These are phyloP conservation scores for Xylogone sp. DNA, from an alignment of 2,329 filamentous ascomycete species.

Conservation along the genomic window DNA sequence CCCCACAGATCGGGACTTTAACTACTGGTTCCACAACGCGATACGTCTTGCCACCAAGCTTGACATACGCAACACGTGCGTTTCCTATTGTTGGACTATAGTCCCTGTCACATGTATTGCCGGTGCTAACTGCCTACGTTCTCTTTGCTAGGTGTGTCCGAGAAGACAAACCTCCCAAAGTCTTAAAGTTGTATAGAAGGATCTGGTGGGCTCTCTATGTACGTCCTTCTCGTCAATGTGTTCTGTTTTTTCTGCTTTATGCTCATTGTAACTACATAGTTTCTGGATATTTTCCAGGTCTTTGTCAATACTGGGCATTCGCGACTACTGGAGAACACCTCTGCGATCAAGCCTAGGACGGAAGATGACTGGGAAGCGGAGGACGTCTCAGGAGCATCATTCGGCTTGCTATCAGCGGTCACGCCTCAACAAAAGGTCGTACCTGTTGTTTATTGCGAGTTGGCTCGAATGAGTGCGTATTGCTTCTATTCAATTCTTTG, in stretches of 20 bases:
- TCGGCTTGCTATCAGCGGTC: slow-evolving; percentile 15
- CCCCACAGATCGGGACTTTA: slow-evolving; percentile 17
- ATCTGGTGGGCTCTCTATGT: slow-evolving; percentile 22
- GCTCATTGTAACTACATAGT: slow-evolving; percentile 16
- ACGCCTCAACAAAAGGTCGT: slow-evolving; percentile 18
- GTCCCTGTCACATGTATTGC: slow-evolving; percentile 6
- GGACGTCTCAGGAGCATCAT: slow-evolving; percentile 14
- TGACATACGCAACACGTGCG: slow-evolving; percentile 18
- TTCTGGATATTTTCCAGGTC: slow-evolving; percentile 20
- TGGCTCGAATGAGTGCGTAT: slow-evolving; percentile 19
- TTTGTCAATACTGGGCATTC: slow-evolving; percentile 18
- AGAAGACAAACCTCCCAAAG: slow-evolving; percentile 19
- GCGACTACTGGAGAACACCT: slow-evolving; percentile 17
- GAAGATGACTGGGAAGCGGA: slow-evolving; percentile 21
- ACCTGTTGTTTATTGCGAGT: slow-evolving; percentile 19
- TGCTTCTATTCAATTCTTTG: slow-evolving; percentile 6
- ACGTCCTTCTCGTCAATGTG: slow-evolving; percentile 13
- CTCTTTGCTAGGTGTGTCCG: slow-evolving; percentile 16
- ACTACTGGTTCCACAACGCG: slow-evolving; percentile 21
- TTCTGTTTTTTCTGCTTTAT: slow-evolving; percentile 14
- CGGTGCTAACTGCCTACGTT: slow-evolving; percentile 11
- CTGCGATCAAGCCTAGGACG: slow-evolving; percentile 18
- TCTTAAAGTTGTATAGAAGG: slow-evolving; percentile 20
- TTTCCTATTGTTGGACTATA: slow-evolving; percentile 6
- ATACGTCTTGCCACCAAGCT: slow-evolving; percentile 20